Evolutionary conservation across 106 monocot genomes (phyloP), one percentile per base, ranked within the genome.

Genomic region (Cymbidium sinense): DNA sequence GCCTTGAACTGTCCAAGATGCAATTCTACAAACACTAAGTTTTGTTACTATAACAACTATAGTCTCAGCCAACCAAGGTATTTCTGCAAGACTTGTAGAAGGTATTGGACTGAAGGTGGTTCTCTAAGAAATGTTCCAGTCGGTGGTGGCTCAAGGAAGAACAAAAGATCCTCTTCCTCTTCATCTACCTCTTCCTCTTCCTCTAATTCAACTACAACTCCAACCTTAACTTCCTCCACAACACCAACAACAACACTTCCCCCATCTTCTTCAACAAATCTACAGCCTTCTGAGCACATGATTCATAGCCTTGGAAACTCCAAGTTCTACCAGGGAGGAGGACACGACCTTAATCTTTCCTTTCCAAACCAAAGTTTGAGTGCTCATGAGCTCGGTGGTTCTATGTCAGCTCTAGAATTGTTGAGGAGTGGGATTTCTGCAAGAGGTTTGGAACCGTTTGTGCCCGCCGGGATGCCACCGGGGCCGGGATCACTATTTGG

Each of bases 41-140:
- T 86, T 79, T 86, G 86, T 76, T 86, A 86, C 79, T 86, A 86
- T 71, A 86, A 86, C 77, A 86, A 86, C 73, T 86, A 86, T 77
- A 86, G 86, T 76, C 86, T 86, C 50, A 77, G 73, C 34, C 86
- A 86, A 77, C 86, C 86, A 10, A 86, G 86, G 73, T 86, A 86
- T 80, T 86, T 86, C 82, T 86, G 86, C 82, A 86, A 86, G 73
- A 55, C 54, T n/a, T 76, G 76, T n/a, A 30, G 76, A 11, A 52
- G 76, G 76, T 76, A 76, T 55, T 76, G 78, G 78, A 58, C 70
- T 3, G 70, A 36, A 21, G 79, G 79, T 19, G 79, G 79, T 28
- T 71, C 79, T 21, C 71, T 79, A 7, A 79, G 79, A 52, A 79
- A 79, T 50, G 79, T 79, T 34, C 79, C 79, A 6, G 70, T 79